Evolutionary conservation across 202 grass and related monocot species (phyloP), one percentile per base, ranked within the genome.

Genomic region (Digitaria exilis): DNA sequence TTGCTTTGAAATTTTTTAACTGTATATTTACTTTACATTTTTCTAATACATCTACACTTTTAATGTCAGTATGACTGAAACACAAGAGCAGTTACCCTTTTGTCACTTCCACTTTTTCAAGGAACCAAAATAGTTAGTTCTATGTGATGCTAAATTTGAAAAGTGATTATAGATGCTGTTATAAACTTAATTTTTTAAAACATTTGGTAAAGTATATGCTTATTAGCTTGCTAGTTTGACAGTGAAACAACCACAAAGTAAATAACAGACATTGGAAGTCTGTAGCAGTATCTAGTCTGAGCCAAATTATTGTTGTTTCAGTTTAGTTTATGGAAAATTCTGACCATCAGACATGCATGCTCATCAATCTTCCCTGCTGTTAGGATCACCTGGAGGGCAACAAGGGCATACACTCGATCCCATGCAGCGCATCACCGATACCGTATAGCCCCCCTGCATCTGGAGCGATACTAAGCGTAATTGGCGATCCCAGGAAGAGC

Each of bases 401-500:
- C 58, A 85, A 78, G 76, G 84, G 84, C 84, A 86, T 96, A 75
- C 83, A 68, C 59, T 84, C 79, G 2, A 80, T 92, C 50, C 96
- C 92, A 0, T 94, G 91, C 80, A 80, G 63, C 21, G 90, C 90
- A 66, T 86, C 88, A 0, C 80, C 93, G 5, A 89, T 94, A 50
- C 69, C 83, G 51, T 98, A 96, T 54, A 71, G 57, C 35, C 46
- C 79, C 9, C 93, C 96, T 57, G 89, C 85, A 46, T 69, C 94
- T 64, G 85, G 87, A 15, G 52, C 82, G 69, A 82, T 96, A 50
- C 42, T 95, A 77, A 95, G 83, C 63, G 84, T 85, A 25, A 82
- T 98, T 1, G 87, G 93, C 32, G 89, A 98, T 73, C 70, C 94
- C 21, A 90, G 86, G 78, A 92, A 71, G 91, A 88, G 85, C 31